Evolutionary conservation across 257 asterid species (phyloP).

Genomic region (Eucommia ulmoides): DNA sequence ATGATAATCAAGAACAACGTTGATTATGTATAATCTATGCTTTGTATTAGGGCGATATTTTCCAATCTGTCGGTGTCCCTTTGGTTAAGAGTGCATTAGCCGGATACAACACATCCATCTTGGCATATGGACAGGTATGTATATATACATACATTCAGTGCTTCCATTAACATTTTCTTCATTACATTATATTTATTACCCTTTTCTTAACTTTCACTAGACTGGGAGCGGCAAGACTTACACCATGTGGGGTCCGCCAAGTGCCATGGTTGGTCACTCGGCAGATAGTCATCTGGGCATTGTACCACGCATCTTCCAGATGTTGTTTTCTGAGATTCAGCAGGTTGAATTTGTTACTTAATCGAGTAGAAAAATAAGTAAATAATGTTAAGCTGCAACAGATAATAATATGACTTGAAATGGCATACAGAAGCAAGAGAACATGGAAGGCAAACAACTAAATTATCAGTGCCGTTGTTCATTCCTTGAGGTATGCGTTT

Average conservation of each 20-base stretch:
- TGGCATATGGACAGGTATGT: slow-evolving; percentile 97
- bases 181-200: no score
- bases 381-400: slow-evolving; percentile 2
- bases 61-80: slow-evolving; percentile 63
- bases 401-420: slow-evolving; percentile 10
- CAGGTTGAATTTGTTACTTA: slow-evolving; percentile 30
- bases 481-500: slow-evolving; percentile 66
- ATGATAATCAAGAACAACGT: no score
- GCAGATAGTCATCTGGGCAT: slow-evolving; percentile 63
- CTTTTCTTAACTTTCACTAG: slow-evolving; percentile 34
- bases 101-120: slow-evolving; percentile 77
- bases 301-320: slow-evolving; percentile 80
- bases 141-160: no score
- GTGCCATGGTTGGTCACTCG: slow-evolving; percentile 72
- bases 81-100: slow-evolving; percentile 80
- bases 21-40: no score
- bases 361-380: background rate
- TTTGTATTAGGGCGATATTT: slow-evolving; percentile 57
- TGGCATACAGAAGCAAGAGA: slow-evolving; percentile 55
- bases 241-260: slow-evolving; percentile 97
- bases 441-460: slow-evolving; percentile 46
- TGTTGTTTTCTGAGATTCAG: slow-evolving; percentile 65
- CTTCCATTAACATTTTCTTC: no score
- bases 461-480: slow-evolving; percentile 96
- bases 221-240: slow-evolving; percentile 94